Evolutionary conservation across 1,139 yeast species (phyloP), one percentile per base, ranked within the genome.

Genomic region (Protomyces inundatus): DNA sequence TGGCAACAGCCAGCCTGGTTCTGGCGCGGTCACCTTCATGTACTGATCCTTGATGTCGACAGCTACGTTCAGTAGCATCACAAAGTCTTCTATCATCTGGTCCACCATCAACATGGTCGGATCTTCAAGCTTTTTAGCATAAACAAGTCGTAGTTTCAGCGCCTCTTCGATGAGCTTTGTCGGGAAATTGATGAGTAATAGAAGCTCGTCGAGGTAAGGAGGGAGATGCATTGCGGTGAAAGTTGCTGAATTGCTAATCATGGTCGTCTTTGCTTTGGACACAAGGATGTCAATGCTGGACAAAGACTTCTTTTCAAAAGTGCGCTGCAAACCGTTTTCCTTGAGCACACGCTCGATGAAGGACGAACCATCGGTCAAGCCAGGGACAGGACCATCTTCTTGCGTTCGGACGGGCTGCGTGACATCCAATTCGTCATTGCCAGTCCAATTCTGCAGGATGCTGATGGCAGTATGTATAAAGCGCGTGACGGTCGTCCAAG

Each of bases 51-150:
- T 87, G 54, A 90, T 84, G 67, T 85, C 88, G 33, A 89, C 80
- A 0, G 97, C 95, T 55, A 90, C 79, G 54, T 84, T 81, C 62
- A 91, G 82, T 72, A 90, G 90, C 1, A 86, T 81, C 68, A 86
- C 86, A 72, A 91, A 87, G 73, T 90, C 97, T 56, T 85, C 93
- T 68, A 93, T 83, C 83, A 90, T 88, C 75, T 91, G 97, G 74
- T 93, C 98, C 69, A 93, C 89, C 86, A 91, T 89, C 91, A 90
- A 88, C 83, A 90, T 84, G 0, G 98, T 90, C 1, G 97, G 97
- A 70, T 88, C 88, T 64, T 83, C 84, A 65, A 91, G 77, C 70
- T 87, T 87, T 73, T 82, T 81, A 3, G 98, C 96, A 72, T 90
- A 90, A 2, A 82, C 79, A 61, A 93, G 79, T 68, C 98, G 81